Base-by-base conservation (phyloP, 176 grass and related monocot genomes). In the Zea luxurians region DNA sequence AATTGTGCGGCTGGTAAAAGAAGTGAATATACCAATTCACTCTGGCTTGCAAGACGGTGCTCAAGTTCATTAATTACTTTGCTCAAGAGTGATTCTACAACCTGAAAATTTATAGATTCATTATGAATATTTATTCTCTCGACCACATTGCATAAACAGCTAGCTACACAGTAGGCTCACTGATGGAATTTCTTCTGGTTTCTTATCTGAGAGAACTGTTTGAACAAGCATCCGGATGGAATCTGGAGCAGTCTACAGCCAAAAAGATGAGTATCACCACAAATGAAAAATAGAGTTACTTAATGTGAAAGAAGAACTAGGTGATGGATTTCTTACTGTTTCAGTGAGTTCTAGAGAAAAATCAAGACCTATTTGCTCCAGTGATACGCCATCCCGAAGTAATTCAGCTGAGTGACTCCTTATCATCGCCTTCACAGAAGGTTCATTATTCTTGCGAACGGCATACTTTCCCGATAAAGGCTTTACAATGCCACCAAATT, bases 1-100 rank as follows among this genome's bases (percentile, higher is more conserved):
- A 77, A 40, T 49, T 66, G 58, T 40, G 35, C 47, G 2, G 37
- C 2, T 63, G 69, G 40, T 66, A 60, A 63, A 61, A 40, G 10
- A 73, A 83, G 12, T 47, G 50, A 82, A 61, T 61, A 61, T 94
- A 92, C 92, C 85, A 54, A 45, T 68, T 90, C 89, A 87, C 83
- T 92, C 64, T 94, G 77, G 15, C 44, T 90, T 85, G 83, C 52
- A 67, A 57, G 83, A 45, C 83, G 92, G 5, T 16, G 82, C 64
- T 98, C 91, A 63, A 90, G 94, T 83, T 98, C 89, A 36, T 90
- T 80, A 70, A 92, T 86, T 83, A 98, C 81, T 80, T 88, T 98
- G 64, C 61, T 85, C 71, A 98, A 68, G 81, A 98, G 80, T 75
- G 87, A 90, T 71, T 90, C 96, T 15, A 98, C 87, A 75, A 94